Conservation (phyloP, 768 basidiomycete genomes). For the Calocybe indica region DNA sequence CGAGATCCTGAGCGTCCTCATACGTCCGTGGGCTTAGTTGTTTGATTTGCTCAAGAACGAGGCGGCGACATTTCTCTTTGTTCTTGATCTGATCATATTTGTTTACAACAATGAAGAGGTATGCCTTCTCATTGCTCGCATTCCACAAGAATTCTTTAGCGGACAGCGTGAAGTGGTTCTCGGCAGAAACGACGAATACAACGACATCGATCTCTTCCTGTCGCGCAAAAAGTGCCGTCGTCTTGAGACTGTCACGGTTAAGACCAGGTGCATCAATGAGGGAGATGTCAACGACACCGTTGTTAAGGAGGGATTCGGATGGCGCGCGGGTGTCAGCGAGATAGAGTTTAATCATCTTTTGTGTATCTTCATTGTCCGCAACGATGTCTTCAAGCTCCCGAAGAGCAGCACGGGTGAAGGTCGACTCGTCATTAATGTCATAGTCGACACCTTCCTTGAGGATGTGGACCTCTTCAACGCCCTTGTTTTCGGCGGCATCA, state of each 20-base stretch:
- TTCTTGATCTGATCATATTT: conserved; percentile 94
- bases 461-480: conserved; percentile 82
- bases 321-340: conserved; percentile 75
- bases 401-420: conserved; percentile 65
- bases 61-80: conserved; percentile 85
- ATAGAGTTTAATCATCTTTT: conserved; percentile 83
- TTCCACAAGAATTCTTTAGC: conserved; percentile 91
- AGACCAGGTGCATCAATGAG: conserved; percentile 98
- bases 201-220: conserved; percentile 99
- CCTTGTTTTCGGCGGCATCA: conserved; percentile 76
- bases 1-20: conserved; percentile 87
- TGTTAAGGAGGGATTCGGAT: conserved; percentile 83
- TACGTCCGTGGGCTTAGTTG: conserved; percentile 88
- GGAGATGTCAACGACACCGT: conserved; percentile 94
- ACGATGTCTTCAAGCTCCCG: conserved; percentile 76
- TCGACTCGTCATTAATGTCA: conserved; percentile 63
- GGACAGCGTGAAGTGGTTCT: conserved; percentile 97
- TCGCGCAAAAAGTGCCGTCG: conserved; percentile 90
- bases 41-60: conserved; percentile 91
- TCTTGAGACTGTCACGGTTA: conserved; percentile 92
- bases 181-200: conserved; percentile 95
- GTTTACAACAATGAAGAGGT: conserved; percentile 98
- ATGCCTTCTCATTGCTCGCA: conserved; percentile 95
- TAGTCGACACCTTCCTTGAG: conserved; percentile 67
- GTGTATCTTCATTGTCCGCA: conserved; percentile 63